Evolutionary conservation across 345 rosid genomes (phyloP).

Genomic region (Turritis glabra): DNA sequence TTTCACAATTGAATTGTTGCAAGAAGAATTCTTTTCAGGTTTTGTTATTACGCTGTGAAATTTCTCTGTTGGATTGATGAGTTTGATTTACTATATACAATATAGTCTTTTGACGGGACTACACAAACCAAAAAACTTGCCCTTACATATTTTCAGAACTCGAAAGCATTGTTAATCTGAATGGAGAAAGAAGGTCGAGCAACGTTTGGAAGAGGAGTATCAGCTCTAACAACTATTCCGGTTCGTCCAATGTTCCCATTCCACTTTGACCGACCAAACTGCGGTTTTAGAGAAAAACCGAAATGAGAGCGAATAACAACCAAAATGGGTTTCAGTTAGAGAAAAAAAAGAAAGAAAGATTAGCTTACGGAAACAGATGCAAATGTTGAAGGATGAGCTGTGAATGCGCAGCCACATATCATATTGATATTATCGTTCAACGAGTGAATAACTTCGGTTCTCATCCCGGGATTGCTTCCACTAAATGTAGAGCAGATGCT

Average conservation of each 20-base stretch:
- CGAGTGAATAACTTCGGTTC: constrained; percentile 75
- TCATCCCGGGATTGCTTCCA: constrained; percentile 89
- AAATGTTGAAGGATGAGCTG: constrained; percentile 71
- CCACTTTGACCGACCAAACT: constrained; percentile 96
- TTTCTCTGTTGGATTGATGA: background rate
- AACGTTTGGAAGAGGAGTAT: constrained; percentile 62
- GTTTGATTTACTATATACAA: constrained; percentile 29
- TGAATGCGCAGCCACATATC: constrained; percentile 70
- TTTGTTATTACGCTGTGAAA: background rate
- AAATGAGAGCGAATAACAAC: background rate
- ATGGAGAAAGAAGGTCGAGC: constrained; percentile 73
- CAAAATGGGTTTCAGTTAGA: background rate
- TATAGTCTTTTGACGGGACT: background rate
- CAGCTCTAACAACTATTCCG: constrained; percentile 71
- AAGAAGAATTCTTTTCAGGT: background rate
- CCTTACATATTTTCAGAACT: constrained; percentile 54
- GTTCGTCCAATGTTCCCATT: constrained; percentile 82
- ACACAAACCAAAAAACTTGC: constrained; percentile 1
- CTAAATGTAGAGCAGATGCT: constrained; percentile 85
- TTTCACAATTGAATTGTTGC: background rate
- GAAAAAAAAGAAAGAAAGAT: background rate
- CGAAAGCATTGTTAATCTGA: constrained; percentile 79
- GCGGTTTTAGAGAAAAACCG: constrained; percentile 24
- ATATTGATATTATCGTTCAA: constrained; percentile 74
- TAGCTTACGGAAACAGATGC: constrained; percentile 72